Base-by-base conservation (phyloP, 176 grass and related monocot species). In the Triticum monococcum region DNA sequence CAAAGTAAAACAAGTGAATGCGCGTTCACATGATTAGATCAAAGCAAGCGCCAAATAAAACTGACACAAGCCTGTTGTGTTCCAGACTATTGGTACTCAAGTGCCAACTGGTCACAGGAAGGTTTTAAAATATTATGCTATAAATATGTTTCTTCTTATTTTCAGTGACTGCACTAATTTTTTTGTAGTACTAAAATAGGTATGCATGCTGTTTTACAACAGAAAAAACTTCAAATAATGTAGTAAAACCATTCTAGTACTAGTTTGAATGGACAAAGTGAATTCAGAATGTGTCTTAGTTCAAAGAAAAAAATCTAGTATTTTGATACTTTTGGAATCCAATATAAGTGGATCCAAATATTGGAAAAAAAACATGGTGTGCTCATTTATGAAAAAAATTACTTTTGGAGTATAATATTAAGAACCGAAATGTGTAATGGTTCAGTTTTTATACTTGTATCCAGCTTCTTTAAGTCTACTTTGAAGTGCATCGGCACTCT, bases 401-500 rank as follows among this genome's bases (percentile, higher is more conserved):
- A 41, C 38, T 41, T 37, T 41, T 41, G 38, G 50, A 72, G 30
- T 79, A 41, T 79, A 12, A 40, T 65, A 41, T 32, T 65, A 79
- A 18, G 75, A 72, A 22, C 35, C 1, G 18, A 38, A 71, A 72
- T 28, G 8, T 28, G 36, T 38, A 40, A 79, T 31, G 57, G 11
- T 62, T 87, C 64, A 80, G 85, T 68, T 75, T 60, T 16, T 57
- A 43, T 85, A 94, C 92, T 80, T 86, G 23, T 91, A 94, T 82
- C 92, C 92, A 73, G 75, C 84, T 30, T 85, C 17, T 16, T 4
- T 12, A 17, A 91, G 26, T 35, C 31, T 78, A 22, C 74, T 79
- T 70, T 50, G 56, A 76, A 84, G 69, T 60, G 37, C 64, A 61
- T 85, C 4, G 1, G 84, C 86, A 40, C 24, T 86, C 17, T 79